phyloP scores from a whole-genome alignment of 2,329 filamentous ascomycete species.

The Fusarium sp. region DNA sequence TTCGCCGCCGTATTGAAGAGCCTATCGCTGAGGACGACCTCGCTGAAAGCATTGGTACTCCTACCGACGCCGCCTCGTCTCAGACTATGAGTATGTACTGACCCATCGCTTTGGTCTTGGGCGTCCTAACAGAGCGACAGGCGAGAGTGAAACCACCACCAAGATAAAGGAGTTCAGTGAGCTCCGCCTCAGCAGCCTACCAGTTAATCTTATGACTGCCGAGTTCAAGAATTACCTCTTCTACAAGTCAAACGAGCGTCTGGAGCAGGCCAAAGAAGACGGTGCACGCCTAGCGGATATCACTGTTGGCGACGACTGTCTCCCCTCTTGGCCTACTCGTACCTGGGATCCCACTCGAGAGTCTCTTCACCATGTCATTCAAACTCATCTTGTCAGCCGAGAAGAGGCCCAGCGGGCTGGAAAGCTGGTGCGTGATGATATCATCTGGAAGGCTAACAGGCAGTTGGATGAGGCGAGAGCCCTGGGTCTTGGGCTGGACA shows the following conservation, averaged over 20 bases:
- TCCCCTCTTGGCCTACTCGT: constrained; percentile 43
- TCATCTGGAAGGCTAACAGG: constrained; percentile 42
- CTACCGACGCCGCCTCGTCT: neutral
- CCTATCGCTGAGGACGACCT: neutral
- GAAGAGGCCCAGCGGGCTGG: constrained; percentile 35
- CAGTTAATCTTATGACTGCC: constrained; percentile 35
- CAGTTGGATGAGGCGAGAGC: constrained; percentile 41
- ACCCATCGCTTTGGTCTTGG: neutral
- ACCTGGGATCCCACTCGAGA: constrained; percentile 40
- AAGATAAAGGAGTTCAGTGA: constrained; percentile 18
- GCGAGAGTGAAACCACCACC: neutral
- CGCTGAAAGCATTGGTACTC: neutral
- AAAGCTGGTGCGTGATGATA: constrained; percentile 23
- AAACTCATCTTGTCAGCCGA: constrained; percentile 34
- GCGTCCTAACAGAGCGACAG: neutral
- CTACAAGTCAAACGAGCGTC: constrained; percentile 35
- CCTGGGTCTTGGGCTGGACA: constrained; percentile 31
- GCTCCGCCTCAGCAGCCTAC: constrained; percentile 29
- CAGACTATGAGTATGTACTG: neutral
- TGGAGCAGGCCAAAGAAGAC: constrained; percentile 34
- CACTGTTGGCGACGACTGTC: constrained; percentile 43
- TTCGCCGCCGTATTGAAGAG: neutral
- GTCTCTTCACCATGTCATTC: constrained; percentile 42
- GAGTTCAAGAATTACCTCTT: constrained; percentile 36
- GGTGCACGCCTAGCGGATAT: constrained; percentile 33